Conservation (phyloP, 805 yeast species). For the Saccharomycopsis babjevae region DNA sequence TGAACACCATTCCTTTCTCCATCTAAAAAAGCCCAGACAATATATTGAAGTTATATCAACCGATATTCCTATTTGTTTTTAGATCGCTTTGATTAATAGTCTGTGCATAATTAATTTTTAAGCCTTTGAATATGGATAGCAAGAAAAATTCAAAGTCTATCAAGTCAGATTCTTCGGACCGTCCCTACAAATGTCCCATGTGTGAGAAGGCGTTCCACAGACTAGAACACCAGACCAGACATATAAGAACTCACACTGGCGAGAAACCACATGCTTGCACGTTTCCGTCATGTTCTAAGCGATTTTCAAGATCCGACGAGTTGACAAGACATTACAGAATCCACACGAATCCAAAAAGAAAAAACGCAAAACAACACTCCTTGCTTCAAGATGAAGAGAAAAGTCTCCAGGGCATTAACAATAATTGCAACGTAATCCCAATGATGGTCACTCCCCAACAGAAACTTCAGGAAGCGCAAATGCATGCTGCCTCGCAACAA, state of each 20-base stretch:
- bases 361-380: constrained; percentile 23
- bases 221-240: constrained; percentile 70
- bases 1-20: too few relatives aligned
- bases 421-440: neutral
- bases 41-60: too few relatives aligned
- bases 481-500: neutral
- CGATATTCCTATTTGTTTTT: too few relatives aligned
- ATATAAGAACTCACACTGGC: constrained; percentile 72
- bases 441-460: neutral
- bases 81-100: too few relatives aligned
- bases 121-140: neutral
- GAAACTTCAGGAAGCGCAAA: neutral
- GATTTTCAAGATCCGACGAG: constrained; percentile 63
- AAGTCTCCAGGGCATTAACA: neutral
- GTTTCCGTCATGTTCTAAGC: constrained; percentile 59
- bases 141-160: neutral
- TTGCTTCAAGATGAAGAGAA: constrained; percentile 7
- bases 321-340: constrained; percentile 64
- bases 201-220: constrained; percentile 70
- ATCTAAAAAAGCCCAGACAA: too few relatives aligned
- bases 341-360: constrained; percentile 63
- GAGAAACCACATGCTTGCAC: constrained; percentile 74
- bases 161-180: constrained; percentile 23
- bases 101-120: too few relatives aligned
- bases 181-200: constrained; percentile 66